Conservation (phyloP, 2,329 filamentous ascomycete genomes). For the Fusarium pseudograminearum region DNA sequence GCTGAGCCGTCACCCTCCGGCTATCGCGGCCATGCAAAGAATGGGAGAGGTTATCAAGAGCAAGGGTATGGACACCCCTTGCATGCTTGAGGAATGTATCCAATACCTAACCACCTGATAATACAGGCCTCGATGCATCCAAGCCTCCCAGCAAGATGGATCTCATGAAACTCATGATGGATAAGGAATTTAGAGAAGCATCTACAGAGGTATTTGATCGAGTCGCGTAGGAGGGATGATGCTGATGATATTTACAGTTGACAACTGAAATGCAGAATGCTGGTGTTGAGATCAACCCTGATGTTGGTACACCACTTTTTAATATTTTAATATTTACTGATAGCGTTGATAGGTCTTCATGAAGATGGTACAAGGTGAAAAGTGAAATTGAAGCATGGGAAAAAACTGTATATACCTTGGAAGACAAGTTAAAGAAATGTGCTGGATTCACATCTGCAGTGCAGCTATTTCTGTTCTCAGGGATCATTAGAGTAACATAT, state of each 20-base stretch:
- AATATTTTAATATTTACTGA: neutral
- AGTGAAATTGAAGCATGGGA: neutral
- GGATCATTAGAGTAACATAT: neutral
- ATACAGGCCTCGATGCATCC: constrained; percentile 34
- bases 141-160: constrained; percentile 43
- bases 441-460: neutral
- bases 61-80: constrained; percentile 19
- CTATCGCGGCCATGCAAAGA: constrained; percentile 37
- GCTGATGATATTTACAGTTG: constrained; percentile 27
- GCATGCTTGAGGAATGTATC: neutral
- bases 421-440: neutral
- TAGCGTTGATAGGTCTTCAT: constrained; percentile 22
- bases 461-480: too few relatives aligned
- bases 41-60: constrained; percentile 36
- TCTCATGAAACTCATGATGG: constrained; percentile 43
- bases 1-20: constrained; percentile 38
- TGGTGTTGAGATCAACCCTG: constrained; percentile 38
- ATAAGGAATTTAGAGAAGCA: constrained; percentile 42
- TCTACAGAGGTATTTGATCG: constrained; percentile 15
- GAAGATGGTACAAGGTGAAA: constrained; percentile 29
- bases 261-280: constrained; percentile 41
- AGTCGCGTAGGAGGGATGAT: fast-evolving
- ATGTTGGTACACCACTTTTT: constrained; percentile 6
- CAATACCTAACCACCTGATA: neutral
- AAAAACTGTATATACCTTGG: too few relatives aligned